Evolutionary conservation across 2,329 filamentous ascomycete species (phyloP).

Genomic region (Teratosphaeria pseudoeucalypti): DNA sequence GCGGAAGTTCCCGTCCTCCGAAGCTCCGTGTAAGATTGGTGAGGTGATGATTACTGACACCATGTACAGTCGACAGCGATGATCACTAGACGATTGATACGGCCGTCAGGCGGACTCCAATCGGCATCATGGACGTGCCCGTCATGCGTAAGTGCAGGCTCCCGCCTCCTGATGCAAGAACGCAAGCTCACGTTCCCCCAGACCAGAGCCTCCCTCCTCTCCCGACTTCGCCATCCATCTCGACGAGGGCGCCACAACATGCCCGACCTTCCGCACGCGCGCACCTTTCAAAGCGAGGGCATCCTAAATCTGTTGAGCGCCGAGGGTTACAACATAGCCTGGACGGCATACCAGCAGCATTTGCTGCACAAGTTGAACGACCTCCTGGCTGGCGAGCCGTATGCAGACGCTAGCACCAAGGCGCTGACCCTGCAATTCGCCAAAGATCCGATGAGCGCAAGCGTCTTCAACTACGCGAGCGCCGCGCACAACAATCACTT

Average conservation of each 20-base stretch:
- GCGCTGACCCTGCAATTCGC: constrained; percentile 64
- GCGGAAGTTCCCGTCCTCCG: background rate
- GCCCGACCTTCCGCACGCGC: background rate
- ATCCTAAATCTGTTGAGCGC: constrained; percentile 62
- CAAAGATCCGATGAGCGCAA: constrained; percentile 65
- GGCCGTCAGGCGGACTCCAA: constrained; percentile 15
- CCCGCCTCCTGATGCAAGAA: background rate
- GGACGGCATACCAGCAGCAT: constrained; percentile 69
- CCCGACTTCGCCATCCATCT: constrained; percentile 9
- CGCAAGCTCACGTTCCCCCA: background rate
- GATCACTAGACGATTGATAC: constrained; percentile 21
- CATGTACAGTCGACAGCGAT: constrained; percentile 10
- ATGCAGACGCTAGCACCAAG: constrained; percentile 52
- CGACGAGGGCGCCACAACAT: constrained; percentile 31
- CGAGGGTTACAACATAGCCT: constrained; percentile 63
- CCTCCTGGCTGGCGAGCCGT: constrained; percentile 58
- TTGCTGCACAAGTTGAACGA: constrained; percentile 68
- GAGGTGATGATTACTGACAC: background rate
- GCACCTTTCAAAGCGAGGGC: constrained; percentile 31
- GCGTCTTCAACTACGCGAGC: constrained; percentile 89
- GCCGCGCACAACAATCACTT: constrained; percentile 90
- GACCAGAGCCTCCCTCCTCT: constrained; percentile 12
- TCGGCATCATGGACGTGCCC: constrained; percentile 19
- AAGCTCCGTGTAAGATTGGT: background rate
- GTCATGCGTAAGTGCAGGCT: constrained; percentile 15